Percentiles rank a stretch among this genome's conserved stretches.
phyloP scores from a whole-genome alignment of 106 monocot genomes.

The Narthecium ossifragum region DNA sequence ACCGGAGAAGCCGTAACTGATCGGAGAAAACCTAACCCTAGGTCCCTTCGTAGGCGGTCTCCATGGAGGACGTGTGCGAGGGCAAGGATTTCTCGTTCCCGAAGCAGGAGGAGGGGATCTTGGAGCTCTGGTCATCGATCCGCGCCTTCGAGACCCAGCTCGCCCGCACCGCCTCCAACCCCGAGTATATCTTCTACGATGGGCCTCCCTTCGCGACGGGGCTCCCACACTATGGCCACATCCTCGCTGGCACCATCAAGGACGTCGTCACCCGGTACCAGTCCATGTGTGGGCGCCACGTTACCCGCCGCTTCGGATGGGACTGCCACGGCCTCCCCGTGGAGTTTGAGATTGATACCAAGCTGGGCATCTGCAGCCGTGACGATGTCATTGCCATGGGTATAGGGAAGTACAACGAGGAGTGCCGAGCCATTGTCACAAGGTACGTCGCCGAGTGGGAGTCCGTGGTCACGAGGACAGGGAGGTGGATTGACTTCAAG shows the following conservation, averaged over 20 bases:
- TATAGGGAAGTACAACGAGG: conserved; percentile 77
- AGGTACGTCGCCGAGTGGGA: conserved; percentile 88
- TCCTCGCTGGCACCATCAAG: conserved; percentile 98
- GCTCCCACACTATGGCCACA: conserved; percentile 95
- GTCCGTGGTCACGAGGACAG: conserved; percentile 69
- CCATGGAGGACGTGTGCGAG: conserved; percentile 93
- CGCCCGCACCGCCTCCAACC: conserved; percentile 47
- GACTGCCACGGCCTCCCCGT: conserved; percentile 98
- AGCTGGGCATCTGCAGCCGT: conserved; percentile 50
- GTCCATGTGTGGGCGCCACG: conserved; percentile 84
- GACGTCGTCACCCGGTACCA: conserved; percentile 95
- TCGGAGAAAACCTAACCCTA: no score
- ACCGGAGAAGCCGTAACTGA: background rate
- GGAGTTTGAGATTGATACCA: conserved; percentile 90
- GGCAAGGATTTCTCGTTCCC: conserved; percentile 93
- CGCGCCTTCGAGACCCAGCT: conserved; percentile 85
- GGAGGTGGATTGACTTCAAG: conserved; percentile 93
- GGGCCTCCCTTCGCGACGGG: conserved; percentile 98
- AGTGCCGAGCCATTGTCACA: conserved; percentile 81
- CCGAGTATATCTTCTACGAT: conserved; percentile 97
- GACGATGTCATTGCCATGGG: conserved; percentile 77
- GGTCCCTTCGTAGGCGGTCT: background rate
- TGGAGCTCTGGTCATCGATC: conserved; percentile 52
- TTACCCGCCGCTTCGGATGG: conserved; percentile 95
- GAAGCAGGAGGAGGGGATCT: conserved; percentile 57